phyloP scores from a whole-genome alignment of 1,284 basidiomycete species.

The Ustilago sp. region DNA sequence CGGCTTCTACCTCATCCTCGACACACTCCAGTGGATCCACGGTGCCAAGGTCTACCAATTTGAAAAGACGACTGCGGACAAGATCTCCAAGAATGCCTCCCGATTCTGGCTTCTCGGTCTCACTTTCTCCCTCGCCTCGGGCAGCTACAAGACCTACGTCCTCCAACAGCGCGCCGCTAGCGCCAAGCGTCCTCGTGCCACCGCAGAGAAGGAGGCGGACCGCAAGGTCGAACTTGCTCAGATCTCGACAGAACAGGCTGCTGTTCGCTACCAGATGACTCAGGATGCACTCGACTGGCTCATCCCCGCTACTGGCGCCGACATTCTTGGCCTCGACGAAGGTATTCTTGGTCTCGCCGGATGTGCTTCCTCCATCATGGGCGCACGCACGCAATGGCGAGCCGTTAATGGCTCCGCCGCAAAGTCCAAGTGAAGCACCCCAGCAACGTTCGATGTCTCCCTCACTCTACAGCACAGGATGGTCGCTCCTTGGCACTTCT shows the following conservation, averaged over 20 bases:
- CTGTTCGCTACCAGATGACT: slow-evolving; percentile 80
- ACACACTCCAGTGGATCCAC: slow-evolving; percentile 67
- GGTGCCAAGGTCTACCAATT: slow-evolving; percentile 67
- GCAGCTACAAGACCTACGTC: slow-evolving; percentile 67
- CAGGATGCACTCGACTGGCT: slow-evolving; percentile 86
- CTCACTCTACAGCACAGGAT: not conserved
- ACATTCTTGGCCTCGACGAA: slow-evolving; percentile 84
- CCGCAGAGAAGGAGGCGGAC: slow-evolving; percentile 77
- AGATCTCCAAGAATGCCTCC: slow-evolving; percentile 80
- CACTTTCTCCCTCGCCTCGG: slow-evolving; percentile 60
- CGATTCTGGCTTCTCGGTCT: slow-evolving; percentile 88
- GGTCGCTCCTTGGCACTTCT: not conserved
- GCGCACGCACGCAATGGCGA: slow-evolving; percentile 67
- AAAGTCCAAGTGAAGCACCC: slow-evolving; percentile 49
- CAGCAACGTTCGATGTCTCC: not conserved
- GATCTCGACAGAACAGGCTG: slow-evolving; percentile 77
- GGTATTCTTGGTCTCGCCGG: slow-evolving; percentile 73
- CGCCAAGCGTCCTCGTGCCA: slow-evolving; percentile 69
- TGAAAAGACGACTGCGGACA: slow-evolving; percentile 76
- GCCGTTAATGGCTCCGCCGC: slow-evolving; percentile 65
- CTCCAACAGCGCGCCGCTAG: slow-evolving; percentile 59
- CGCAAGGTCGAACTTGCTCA: slow-evolving; percentile 76
- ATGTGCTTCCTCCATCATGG: slow-evolving; percentile 63
- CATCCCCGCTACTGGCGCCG: slow-evolving; percentile 87
- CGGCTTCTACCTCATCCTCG: slow-evolving; percentile 81